Base-by-base conservation (phyloP, 1,284 basidiomycete genomes). In the Leccinum angustisporum region DNA sequence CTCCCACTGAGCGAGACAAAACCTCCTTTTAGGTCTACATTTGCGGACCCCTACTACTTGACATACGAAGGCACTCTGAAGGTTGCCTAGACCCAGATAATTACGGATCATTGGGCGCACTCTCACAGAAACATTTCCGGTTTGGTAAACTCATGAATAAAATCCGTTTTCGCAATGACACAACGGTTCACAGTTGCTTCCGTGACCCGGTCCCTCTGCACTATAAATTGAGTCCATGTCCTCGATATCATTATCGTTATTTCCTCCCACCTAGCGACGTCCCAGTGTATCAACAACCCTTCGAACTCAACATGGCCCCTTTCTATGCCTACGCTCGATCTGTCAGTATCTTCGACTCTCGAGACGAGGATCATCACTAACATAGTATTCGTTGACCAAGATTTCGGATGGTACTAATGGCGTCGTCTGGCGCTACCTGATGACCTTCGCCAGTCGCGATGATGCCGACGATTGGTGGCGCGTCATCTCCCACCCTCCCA, bases 391-490 rank as follows among this genome's bases (percentile, higher is more conserved):
- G 30, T 11, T 52, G 51, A 30, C 16, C 51, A 30, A 52, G 51
- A 31, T 52, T n/a, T 31, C 6, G 51, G 27, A 31, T 31, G 51
- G 51, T 31, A 52, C 51, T 16, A 52, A 52, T n/a, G 51, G 51
- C 27, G 3, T 52, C 25, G 3, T 31, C 27, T 52, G 51, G 51
- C 51, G 51, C 51, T 52, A 52, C 10, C 18, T 52, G 51, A 31
- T 52, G 51, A 52, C 51, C 51, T 52, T 52, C 5, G 10, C 51
- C 27, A 52, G 27, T 31, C 25, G 25, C 10, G 51, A 52, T 31
- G 51, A 30, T 52, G 51, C 51, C 10, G 51, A 52, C n/a, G 51
- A 52, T n/a, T 52, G 51, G 51, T 52, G 51, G 51, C 51, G 51
- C 51, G 5, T 31, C 51, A 52, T 52, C 16, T 52, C 51, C 27